Base-by-base conservation (phyloP, 2,329 filamentous ascomycete genomes). In the Colletotrichum tropicale region DNA sequence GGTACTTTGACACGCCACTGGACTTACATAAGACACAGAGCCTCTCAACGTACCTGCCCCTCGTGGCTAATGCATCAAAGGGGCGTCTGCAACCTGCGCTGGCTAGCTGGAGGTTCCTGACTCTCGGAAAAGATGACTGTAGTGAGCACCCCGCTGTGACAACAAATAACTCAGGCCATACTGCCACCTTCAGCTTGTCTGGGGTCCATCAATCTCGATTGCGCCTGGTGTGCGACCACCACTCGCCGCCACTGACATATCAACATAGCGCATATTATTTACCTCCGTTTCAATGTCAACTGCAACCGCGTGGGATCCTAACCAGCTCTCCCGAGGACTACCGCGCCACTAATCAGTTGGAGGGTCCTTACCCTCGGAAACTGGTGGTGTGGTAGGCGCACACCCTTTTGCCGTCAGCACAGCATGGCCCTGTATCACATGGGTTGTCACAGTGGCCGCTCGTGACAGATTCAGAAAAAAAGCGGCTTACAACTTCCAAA, bases 41-140 rank as follows among this genome's bases (percentile, higher is more conserved):
- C 38, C 16, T 36, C 5, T 4, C 28, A 62, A 62, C 32, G 10
- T 62, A 62, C 55, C 21, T 58, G 26, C 30, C n/a, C 30, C 18
- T 36, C 58, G 58, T 62, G 58, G 12, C 58, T 21, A 62, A 62
- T 34, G 28, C 58, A 36, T 15, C 30, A 62, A 21, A 58, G 24
- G 21, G 26, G 26, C 55, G 30, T 36, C 30, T 62, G 58, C 58
- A 21, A 2, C 58, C 18, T 21, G 28, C 2, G 28, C 30, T 34
- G 30, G 56, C 30, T 30, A 28, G 55, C 21, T 62, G 1, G 30
- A 52, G n/a, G 43, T 52, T 52, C 43, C 43, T 52, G 43, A 52
- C 43, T 13, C 43, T 52, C n/a, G 43, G 43, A 52, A 13, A 21
- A 8, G 3, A 52, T 52, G 43, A 0, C n/a, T 21, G 43, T 1